A percentile compares a stretch with the other conserved stretches of the same genome.
These are phyloP conservation scores for Ceratocystis eucalypticola DNA, from an alignment of 2,329 filamentous ascomycete species.

Conservation along the genomic window DNA sequence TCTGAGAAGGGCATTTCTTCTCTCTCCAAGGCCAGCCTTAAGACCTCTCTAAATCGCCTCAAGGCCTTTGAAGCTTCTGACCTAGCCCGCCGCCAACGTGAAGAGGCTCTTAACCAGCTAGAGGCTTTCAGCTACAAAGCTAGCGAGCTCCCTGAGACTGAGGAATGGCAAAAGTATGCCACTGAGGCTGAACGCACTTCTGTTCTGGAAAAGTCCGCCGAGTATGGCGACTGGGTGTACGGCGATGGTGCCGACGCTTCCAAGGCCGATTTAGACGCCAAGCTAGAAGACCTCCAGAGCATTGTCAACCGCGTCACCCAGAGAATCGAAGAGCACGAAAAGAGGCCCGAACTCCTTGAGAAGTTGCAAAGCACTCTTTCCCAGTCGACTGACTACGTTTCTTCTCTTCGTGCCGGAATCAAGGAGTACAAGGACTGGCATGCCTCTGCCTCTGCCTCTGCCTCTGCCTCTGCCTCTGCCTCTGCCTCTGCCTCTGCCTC, in stretches of 20 bases:
- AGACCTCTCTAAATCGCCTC: constrained; percentile 53
- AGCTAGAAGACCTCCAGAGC: constrained; percentile 61
- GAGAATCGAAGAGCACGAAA: constrained; percentile 56
- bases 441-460: constrained; percentile 37
- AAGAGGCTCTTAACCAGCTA: constrained; percentile 84
- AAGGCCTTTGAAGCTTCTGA: constrained; percentile 79
- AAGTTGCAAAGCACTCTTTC: constrained; percentile 56
- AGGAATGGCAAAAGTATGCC: constrained; percentile 58
- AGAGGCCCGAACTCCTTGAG: constrained; percentile 57
- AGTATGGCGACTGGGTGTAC: constrained; percentile 80
- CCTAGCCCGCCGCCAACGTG: constrained; percentile 57
- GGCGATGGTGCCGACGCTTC: constrained; percentile 66
- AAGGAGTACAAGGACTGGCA: constrained; percentile 50
- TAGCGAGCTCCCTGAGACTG: constrained; percentile 67
- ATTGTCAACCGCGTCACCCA: constrained; percentile 66
- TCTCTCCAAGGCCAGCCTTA: constrained; percentile 36
- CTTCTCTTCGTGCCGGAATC: constrained; percentile 57
- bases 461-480: constrained; percentile 33
- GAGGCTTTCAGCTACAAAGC: constrained; percentile 85
- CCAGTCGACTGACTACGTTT: constrained; percentile 56
- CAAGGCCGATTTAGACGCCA: constrained; percentile 59
- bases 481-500: constrained; percentile 36
- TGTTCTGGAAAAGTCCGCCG: constrained; percentile 55
- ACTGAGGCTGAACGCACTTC: constrained; percentile 51
- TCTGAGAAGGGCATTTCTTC: constrained; percentile 38